These are phyloP conservation scores for Penicillium paneum DNA, from an alignment of 2,329 filamentous ascomycete species.

Conservation along the genomic window DNA sequence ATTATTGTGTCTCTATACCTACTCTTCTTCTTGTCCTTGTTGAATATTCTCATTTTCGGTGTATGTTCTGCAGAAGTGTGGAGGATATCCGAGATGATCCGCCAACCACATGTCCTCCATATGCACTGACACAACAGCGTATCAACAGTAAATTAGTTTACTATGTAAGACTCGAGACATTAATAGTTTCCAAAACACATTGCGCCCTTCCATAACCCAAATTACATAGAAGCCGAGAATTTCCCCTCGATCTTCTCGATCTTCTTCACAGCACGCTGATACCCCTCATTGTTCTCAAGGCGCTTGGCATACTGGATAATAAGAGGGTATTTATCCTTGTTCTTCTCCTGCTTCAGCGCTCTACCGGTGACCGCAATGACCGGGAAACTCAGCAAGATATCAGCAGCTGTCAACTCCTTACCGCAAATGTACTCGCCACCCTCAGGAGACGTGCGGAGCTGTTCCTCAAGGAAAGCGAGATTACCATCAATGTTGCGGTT, in stretches of 20 bases:
- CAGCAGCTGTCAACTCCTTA: slow-evolving; percentile 43
- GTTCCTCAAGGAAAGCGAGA: slow-evolving; percentile 46
- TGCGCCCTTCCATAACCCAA: slow-evolving; percentile 6
- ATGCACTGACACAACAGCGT: neutral
- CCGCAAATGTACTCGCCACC: slow-evolving; percentile 44
- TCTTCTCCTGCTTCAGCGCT: slow-evolving; percentile 33
- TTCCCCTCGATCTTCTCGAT: slow-evolving; percentile 42
- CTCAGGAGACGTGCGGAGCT: slow-evolving; percentile 42
- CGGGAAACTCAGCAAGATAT: slow-evolving; percentile 49
- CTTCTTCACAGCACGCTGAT: slow-evolving; percentile 41
- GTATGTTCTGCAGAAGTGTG: neutral
- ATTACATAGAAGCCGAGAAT: slow-evolving; percentile 33
- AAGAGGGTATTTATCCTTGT: slow-evolving; percentile 37
- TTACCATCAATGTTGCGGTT: slow-evolving; percentile 41
- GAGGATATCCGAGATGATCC: neutral
- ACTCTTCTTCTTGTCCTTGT: neutral
- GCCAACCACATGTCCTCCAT: slow-evolving; percentile 3
- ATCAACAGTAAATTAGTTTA: neutral
- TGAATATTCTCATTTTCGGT: neutral
- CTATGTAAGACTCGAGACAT: neutral
- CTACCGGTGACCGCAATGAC: slow-evolving; percentile 39
- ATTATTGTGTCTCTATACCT: neutral
- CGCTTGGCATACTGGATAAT: slow-evolving; percentile 37
- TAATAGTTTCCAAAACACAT: neutral
- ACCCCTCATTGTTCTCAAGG: slow-evolving; percentile 38